phyloP scores from a whole-genome alignment of 768 basidiomycete genomes.

The Gloeopeniophorella convolvens region DNA sequence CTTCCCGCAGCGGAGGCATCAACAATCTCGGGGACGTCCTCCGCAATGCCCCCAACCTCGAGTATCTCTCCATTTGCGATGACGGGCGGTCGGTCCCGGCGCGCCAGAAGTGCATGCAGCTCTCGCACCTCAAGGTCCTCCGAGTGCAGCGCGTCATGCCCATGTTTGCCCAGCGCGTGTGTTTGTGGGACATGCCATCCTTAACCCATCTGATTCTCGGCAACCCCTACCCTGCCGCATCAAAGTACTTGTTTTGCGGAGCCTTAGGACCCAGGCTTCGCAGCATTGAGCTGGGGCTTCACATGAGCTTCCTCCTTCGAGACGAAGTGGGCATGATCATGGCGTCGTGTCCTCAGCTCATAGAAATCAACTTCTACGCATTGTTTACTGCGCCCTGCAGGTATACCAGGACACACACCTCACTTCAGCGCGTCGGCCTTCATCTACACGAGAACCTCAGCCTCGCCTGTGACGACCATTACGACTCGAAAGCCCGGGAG shows the following conservation, averaged over 20 bases:
- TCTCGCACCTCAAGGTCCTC: conserved; percentile 47
- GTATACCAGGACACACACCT: conserved; percentile 21
- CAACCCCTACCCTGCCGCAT: conserved; percentile 41
- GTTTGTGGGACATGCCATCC: conserved; percentile 46
- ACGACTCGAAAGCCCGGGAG: conserved; percentile 32
- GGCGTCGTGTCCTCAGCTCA: conserved; percentile 38
- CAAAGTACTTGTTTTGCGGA: background rate
- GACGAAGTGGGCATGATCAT: conserved; percentile 46
- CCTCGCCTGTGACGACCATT: conserved; percentile 26
- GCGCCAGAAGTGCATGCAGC: conserved; percentile 26
- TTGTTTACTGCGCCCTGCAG: conserved; percentile 23
- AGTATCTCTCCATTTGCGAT: conserved; percentile 53
- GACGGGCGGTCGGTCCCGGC: conserved; percentile 28
- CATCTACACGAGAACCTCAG: conserved; percentile 40
- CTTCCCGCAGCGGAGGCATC: conserved; percentile 57
- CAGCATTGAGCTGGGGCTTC: conserved; percentile 51
- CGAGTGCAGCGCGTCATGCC: conserved; percentile 43
- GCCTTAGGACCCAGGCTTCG: conserved; percentile 39
- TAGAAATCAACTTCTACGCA: conserved; percentile 45
- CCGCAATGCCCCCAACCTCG: conserved; percentile 44
- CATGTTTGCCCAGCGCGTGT: conserved; percentile 45
- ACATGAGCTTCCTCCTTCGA: conserved; percentile 44
- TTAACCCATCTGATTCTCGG: conserved; percentile 45
- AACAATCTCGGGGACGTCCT: conserved; percentile 54
- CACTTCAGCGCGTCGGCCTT: conserved; percentile 43